Conservation (phyloP, 495 filamentous ascomycete species). For the Penicillium macrosclerotiorum region DNA sequence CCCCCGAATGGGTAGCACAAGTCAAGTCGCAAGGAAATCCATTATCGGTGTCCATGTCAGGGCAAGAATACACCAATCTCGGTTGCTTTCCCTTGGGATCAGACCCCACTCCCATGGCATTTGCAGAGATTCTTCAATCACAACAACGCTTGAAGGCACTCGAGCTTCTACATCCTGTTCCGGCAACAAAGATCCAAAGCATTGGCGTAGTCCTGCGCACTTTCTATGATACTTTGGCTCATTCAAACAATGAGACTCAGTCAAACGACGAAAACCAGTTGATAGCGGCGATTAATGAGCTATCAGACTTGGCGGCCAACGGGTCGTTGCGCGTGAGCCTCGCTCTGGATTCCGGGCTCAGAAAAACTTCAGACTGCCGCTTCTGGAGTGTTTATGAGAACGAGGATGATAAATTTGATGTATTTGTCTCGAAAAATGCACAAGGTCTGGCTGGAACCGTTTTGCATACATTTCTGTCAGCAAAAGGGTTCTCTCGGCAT, state of each 20-base stretch:
- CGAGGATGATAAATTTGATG: slow-evolving; percentile 41
- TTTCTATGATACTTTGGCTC: slow-evolving; percentile 29
- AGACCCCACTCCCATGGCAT: slow-evolving; percentile 40
- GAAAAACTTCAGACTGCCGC: slow-evolving; percentile 41
- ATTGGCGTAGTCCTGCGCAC: slow-evolving; percentile 31
- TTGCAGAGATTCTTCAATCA: slow-evolving; percentile 48
- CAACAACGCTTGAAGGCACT: slow-evolving; percentile 48
- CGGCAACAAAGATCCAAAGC: slow-evolving; percentile 31
- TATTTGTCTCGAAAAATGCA: slow-evolving; percentile 56
- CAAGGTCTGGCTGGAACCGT: slow-evolving; percentile 49
- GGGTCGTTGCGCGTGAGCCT: slow-evolving; percentile 37
- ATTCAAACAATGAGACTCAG: slow-evolving; percentile 9
- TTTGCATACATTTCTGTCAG: slow-evolving; percentile 57
- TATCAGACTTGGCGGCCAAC: slow-evolving; percentile 29
- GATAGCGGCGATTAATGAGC: slow-evolving; percentile 28
- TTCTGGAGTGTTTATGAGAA: slow-evolving; percentile 57
- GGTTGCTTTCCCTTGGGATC: slow-evolving; percentile 59
- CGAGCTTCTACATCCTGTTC: slow-evolving; percentile 46
- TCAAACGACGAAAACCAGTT: slow-evolving; percentile 19
- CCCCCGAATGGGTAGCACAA: slow-evolving; percentile 40
- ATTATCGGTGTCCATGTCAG: slow-evolving; percentile 48
- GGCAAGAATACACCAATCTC: slow-evolving; percentile 43
- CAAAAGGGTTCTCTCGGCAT: slow-evolving; percentile 45
- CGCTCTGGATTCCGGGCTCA: slow-evolving; percentile 56
- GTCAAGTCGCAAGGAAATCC: slow-evolving; percentile 41